phyloP scores from a whole-genome alignment of 2,329 filamentous ascomycete genomes.

The Xylaria sp. region DNA sequence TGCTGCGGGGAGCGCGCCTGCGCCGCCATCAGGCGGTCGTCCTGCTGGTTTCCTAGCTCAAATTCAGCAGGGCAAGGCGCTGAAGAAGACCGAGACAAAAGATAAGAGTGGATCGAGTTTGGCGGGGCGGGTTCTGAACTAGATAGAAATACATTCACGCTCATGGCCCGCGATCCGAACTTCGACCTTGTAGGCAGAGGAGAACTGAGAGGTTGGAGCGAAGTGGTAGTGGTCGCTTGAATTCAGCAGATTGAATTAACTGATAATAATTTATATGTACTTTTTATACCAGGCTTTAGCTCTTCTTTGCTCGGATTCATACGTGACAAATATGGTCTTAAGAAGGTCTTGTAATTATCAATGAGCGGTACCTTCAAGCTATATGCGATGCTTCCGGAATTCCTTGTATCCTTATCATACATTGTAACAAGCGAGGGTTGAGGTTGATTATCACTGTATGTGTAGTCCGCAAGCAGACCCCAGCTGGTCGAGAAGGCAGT shows the following conservation, averaged over 20 bases:
- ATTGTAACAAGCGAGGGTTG: background rate
- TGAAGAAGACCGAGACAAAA: constrained; percentile 91
- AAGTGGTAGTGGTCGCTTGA: constrained; percentile 17
- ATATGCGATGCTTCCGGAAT: background rate
- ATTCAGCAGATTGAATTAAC: constrained; percentile 32
- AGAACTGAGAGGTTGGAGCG: background rate
- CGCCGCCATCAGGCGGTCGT: constrained; percentile 61
- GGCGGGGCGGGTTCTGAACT: constrained; percentile 79
- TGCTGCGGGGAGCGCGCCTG: constrained; percentile 56
- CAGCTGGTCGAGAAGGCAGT: background rate
- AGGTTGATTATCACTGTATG: background rate
- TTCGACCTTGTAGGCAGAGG: constrained; percentile 2
- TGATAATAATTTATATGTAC: constrained; percentile 26
- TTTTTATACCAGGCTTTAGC: constrained; percentile 3
- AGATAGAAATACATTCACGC: constrained; percentile 35
- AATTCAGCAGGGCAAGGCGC: constrained; percentile 80
- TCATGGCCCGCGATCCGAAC: background rate
- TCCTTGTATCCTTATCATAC: background rate
- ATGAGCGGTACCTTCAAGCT: background rate
- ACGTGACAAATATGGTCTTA: background rate
- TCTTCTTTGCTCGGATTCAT: constrained; percentile 6
- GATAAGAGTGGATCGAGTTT: constrained; percentile 80
- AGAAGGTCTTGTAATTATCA: background rate
- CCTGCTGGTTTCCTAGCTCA: constrained; percentile 78
- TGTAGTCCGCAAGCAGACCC: background rate